Base-by-base conservation (phyloP, 2,329 filamentous ascomycete species). In the Hirsutella thompsonii region DNA sequence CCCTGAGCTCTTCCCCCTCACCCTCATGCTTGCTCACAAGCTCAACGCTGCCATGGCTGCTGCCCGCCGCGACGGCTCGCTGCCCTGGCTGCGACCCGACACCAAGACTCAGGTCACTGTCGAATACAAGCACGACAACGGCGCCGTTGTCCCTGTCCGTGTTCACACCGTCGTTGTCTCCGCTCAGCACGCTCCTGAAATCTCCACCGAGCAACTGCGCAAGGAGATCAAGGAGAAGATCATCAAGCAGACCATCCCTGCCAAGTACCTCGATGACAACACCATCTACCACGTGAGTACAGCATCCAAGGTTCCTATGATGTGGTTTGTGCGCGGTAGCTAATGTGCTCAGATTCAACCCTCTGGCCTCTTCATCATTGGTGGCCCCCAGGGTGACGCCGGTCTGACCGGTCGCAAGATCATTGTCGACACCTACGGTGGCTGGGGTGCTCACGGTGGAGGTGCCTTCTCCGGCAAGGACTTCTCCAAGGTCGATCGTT, bases 391-490 rank as follows among this genome's bases (percentile, higher is more conserved):
- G 75, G 92, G 92, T 79, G 92, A 98, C 58, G 92, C 92, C 58
- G 92, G 92, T 79, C 78, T 98, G 51, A 98, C 92, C 50, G 92
- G 92, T 66, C 89, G 92, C 61, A 98, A 98, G 82, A 98, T 98
- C 79, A 81, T 95, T 53, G 92, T 98, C 64, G 92, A 98, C 73
- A 96, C 92, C 66, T 98, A 98, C 73, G 92, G 92, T 74, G 92
- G 92, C 59, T 96, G 92, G 92, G 92, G 92, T 72, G 92, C 92
- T 56, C 92, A 98, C 77, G 92, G 92, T 76, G 92, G 92, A 76
- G 92, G 92, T 83, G 92, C 92, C 67, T 98, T 98, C 84, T 96
- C 92, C 58, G 92, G 92, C 60, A 98, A 98, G 83, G 92, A 98
- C 68, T 98, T 95, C 81, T 95, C 88, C 78, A 98, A 98, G 80